phyloP scores from a whole-genome alignment of 1,284 basidiomycete species.

The Apiotrichum veenhuisii region DNA sequence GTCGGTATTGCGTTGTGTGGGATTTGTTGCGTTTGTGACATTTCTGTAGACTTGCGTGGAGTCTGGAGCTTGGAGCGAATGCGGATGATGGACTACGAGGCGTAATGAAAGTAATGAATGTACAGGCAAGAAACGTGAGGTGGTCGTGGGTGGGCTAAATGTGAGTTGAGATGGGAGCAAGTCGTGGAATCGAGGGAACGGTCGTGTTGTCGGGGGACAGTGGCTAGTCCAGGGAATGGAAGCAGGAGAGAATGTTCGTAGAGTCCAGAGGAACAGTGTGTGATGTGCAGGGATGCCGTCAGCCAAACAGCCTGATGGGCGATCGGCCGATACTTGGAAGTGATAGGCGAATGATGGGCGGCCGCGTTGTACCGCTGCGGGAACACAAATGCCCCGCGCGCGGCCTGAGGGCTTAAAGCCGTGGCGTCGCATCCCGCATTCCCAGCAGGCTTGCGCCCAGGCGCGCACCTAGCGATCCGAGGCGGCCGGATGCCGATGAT shows the following conservation, averaged over 20 bases:
- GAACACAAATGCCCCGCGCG: not conserved
- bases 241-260: no score
- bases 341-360: not conserved
- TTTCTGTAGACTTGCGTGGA: no score
- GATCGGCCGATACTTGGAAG: no score
- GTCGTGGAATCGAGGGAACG: not conserved
- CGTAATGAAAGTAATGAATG: not conserved
- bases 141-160: not conserved
- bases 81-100: not conserved
- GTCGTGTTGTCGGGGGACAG: no score
- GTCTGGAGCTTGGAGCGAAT: no score
- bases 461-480: not conserved
- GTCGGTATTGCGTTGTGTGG: no score
- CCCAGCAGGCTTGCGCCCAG: conserved; percentile 1
- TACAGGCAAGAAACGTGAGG: not conserved
- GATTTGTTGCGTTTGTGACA: no score
- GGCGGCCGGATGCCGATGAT: not conserved
- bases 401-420: not conserved
- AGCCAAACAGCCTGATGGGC: no score
- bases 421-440: not conserved
- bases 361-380: not conserved
- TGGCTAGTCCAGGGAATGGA: no score
- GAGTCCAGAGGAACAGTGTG: no score
- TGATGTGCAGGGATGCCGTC: not conserved
- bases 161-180: not conserved